A percentile compares a stretch with the other conserved stretches of the same genome.
Evolutionary conservation across 2,329 filamentous ascomycete species (phyloP).

Genomic region (Fusarium beomiforme): DNA sequence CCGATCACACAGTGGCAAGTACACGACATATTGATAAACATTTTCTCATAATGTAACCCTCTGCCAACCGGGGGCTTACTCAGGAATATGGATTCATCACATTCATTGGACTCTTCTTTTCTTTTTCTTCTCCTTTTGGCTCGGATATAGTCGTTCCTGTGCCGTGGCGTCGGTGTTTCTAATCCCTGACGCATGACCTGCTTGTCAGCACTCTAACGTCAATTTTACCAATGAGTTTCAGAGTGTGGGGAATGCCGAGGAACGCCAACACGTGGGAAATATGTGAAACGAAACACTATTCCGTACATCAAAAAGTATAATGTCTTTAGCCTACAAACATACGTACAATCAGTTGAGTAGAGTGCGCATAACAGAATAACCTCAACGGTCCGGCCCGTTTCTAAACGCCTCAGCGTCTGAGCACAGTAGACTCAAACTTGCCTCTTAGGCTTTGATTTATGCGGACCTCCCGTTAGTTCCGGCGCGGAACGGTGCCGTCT

Average conservation of each 20-base stretch:
- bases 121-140: background rate
- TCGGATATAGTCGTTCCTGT: background rate
- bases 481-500: constrained; percentile 21
- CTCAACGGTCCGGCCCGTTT: constrained; percentile 31
- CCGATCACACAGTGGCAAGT: background rate
- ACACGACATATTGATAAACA: background rate
- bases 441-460: background rate
- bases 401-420: background rate
- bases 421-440: background rate
- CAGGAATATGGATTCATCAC: background rate
- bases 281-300: constrained; percentile 5
- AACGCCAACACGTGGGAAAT: constrained; percentile 4
- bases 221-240: background rate
- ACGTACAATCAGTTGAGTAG: background rate
- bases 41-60: background rate
- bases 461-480: background rate
- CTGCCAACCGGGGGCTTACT: background rate
- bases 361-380: background rate
- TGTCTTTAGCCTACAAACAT: background rate
- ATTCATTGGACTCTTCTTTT: background rate
- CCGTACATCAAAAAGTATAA: background rate
- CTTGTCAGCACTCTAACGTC: constrained; percentile 13
- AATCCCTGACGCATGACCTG: background rate
- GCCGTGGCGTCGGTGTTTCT: background rate
- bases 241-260: constrained; percentile 6